phyloP scores from a whole-genome alignment of 2,329 filamentous ascomycete genomes.

The Fonsecaea erecta region DNA sequence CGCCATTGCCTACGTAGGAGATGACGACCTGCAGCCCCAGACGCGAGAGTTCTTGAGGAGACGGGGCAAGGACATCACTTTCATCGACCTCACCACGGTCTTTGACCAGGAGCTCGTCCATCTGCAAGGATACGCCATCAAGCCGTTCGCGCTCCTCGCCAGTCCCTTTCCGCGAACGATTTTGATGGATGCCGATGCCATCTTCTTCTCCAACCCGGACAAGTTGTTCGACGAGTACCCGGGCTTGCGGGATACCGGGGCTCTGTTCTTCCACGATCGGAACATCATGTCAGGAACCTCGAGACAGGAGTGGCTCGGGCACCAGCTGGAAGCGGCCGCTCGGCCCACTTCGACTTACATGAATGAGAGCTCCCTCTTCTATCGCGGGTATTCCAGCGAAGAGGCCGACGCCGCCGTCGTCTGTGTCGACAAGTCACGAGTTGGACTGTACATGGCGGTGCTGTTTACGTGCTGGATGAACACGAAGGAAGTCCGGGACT shows the following conservation, averaged over 20 bases:
- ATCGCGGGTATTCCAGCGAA: constrained; percentile 49
- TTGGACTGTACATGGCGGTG: constrained; percentile 47
- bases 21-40: constrained; percentile 22
- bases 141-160: constrained; percentile 35
- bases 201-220: constrained; percentile 32
- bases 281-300: constrained; percentile 13
- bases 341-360: constrained; percentile 44
- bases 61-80: constrained; percentile 9
- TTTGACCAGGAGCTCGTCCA: constrained; percentile 16
- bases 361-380: constrained; percentile 44
- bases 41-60: constrained; percentile 8
- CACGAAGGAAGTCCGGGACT: constrained; percentile 46
- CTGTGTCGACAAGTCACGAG: constrained; percentile 48
- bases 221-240: constrained; percentile 22
- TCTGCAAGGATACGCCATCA: constrained; percentile 32
- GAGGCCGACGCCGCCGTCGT: constrained; percentile 52
- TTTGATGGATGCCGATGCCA: constrained; percentile 31
- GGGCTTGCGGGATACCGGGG: constrained; percentile 26
- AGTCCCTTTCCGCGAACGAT: constrained; percentile 30
- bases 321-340: constrained; percentile 39
- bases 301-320: constrained; percentile 28
- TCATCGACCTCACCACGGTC: constrained; percentile 25
- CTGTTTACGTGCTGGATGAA: constrained; percentile 56
- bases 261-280: constrained; percentile 35
- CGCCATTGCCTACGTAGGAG: constrained; percentile 34